Evolutionary conservation across 1,284 basidiomycete genomes (phyloP).

Genomic region (Puccinia hordei): DNA sequence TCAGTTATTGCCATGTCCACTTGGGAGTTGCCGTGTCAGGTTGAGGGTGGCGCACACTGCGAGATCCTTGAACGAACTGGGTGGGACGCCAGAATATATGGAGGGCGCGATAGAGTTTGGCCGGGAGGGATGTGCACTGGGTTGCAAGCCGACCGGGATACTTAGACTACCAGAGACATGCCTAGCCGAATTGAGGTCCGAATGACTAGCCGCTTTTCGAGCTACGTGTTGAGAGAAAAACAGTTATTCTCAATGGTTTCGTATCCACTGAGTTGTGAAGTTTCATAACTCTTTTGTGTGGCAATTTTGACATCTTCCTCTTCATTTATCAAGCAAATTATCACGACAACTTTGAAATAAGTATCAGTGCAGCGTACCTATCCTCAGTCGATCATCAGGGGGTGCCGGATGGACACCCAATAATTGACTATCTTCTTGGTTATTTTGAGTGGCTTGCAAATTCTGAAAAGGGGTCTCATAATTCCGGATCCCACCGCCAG

Average conservation of each 20-base stretch:
- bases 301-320: background rate
- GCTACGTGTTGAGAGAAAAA: background rate
- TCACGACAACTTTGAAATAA: background rate
- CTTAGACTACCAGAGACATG: background rate
- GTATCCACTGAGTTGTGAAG: too few species aligned
- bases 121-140: slow-evolving; percentile 6
- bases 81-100: slow-evolving; percentile 31
- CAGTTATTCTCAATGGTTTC: background rate
- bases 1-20: background rate
- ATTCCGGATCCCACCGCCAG: background rate
- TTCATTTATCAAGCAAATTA: background rate
- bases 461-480: background rate
- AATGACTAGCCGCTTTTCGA: background rate
- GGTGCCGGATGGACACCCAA: slow-evolving; percentile 18
- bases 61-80: slow-evolving; percentile 38
- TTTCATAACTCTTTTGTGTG: too few species aligned
- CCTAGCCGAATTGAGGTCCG: slow-evolving; percentile 9
- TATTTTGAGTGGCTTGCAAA: background rate
- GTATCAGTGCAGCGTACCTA: background rate
- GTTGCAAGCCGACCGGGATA: background rate
- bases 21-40: background rate
- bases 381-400: background rate
- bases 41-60: background rate
- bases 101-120: slow-evolving; percentile 39
- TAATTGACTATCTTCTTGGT: slow-evolving; percentile 13